Conservation (phyloP, 1,284 basidiomycete genomes). For the Sporisorium scitamineum region DNA sequence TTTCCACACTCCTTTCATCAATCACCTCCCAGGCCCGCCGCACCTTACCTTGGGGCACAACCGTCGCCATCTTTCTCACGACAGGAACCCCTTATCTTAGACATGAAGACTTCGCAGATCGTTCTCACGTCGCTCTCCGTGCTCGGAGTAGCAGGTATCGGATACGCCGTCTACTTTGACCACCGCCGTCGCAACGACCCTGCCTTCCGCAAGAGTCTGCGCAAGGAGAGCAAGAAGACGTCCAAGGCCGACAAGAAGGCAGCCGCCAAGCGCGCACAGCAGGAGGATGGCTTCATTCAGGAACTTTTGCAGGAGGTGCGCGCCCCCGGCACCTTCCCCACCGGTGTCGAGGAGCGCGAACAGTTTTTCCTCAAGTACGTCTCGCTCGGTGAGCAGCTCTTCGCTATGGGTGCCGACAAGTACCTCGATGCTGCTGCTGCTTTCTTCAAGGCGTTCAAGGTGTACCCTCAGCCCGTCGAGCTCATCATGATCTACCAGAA, state of each 20-base stretch:
- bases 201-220: slow-evolving; percentile 88
- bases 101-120: slow-evolving; percentile 54
- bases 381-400: slow-evolving; percentile 85
- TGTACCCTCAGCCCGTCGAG: slow-evolving; percentile 92
- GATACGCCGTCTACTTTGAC: slow-evolving; percentile 81
- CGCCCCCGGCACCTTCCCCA: slow-evolving; percentile 71
- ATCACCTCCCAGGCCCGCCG: neutral
- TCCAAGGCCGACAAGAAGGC: slow-evolving; percentile 75
- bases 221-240: slow-evolving; percentile 75
- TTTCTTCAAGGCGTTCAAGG: slow-evolving; percentile 92
- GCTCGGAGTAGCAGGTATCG: slow-evolving; percentile 57
- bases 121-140: slow-evolving; percentile 53
- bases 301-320: slow-evolving; percentile 52
- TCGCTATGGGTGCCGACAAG: slow-evolving; percentile 76
- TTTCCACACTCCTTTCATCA: neutral
- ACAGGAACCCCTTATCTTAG: neutral
- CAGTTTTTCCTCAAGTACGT: slow-evolving; percentile 87
- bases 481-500: slow-evolving; percentile 84
- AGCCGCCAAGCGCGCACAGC: slow-evolving; percentile 66
- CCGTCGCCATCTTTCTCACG: too few relatives aligned
- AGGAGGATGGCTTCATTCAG: slow-evolving; percentile 57
- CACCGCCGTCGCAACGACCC: slow-evolving; percentile 89
- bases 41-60: too few relatives aligned
- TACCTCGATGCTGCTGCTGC: slow-evolving; percentile 79
- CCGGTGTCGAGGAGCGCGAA: slow-evolving; percentile 75